Base-by-base conservation (phyloP, 495 filamentous ascomycete species). In the Barbatosphaeria neglecta region DNA sequence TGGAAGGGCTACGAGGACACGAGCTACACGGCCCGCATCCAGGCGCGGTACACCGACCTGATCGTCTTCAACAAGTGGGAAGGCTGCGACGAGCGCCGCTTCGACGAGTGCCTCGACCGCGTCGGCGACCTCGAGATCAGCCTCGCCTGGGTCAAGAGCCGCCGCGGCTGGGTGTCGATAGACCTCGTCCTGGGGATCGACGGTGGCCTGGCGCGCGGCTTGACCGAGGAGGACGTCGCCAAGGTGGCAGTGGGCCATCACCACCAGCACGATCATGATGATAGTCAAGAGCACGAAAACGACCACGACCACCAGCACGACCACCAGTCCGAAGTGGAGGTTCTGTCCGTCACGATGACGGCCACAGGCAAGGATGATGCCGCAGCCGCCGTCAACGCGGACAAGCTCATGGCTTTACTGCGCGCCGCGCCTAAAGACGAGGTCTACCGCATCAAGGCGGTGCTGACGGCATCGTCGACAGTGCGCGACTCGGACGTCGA, bases 61-160 rank as follows among this genome's bases (percentile, higher is more conserved):
- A 82, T 98, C 41, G 74, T 98, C 20, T 83, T 94, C 48, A 98
- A 96, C 66, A 98, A 98, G 68, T 96, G 90, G 90, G 92, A 98
- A 63, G 44, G 51, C 2, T 76, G 78, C 3, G 70, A 63, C 11
- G 88, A 93, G 65, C 64, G 78, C 57, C 64, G 78, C 40, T 82
- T 90, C 47, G 93, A 98, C 61, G 74, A 86, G 38, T 84, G 81
- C 52, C 55, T 90, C 33, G 92, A 98, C 62, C 73, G 87, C 8
- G 67, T 98, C 13, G 85, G 87, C 0, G 90, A 94, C 67, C 64
- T 98, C 52, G 90, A 87, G 57, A 66, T 95, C 8, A 78, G 90
- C 51, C 64, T 80, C 17, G 80, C 89, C 19, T 82, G 78, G 70
- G 86, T 89, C 13, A 94, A 87, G 75, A 85, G 80, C 41, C 78